Base-by-base conservation (phyloP, 2,329 filamentous ascomycete species). In the Ascosphaera apis region DNA sequence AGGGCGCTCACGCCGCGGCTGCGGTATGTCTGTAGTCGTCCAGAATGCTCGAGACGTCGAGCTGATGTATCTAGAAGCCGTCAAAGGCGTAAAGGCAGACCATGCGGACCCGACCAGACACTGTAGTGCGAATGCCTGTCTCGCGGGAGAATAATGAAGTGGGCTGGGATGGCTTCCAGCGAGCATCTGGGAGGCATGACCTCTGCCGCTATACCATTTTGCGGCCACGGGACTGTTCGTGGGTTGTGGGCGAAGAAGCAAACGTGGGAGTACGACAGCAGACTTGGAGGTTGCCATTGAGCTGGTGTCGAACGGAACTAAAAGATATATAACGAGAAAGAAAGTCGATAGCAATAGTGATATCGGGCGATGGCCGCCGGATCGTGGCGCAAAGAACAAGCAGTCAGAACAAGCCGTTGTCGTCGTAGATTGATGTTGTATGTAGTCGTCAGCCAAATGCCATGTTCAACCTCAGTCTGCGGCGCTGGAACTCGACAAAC, bases 211-310 rank as follows among this genome's bases (percentile, higher is more conserved):
- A 25, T 5, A 25, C 21, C 21, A 25, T 5, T 6, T 11, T 25
- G 6, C 21, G 11, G 21, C 21, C 6, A 11, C 11, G 5, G 21
- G 21, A 25, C 6, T 25, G 21, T 5, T 11, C 11, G 21, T 25
- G 11, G 21, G 11, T 25, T 25, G 21, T 6, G 56, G 55, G 38
- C 56, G 54, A 31, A 58, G 48, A 21, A 60, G 46, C 37, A 52
- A 55, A 32, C 57, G 56, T 32, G 58, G 56, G n/a, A 58, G 47
- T 40, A 58, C 56, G 16, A 48, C 48, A 42, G 60, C 50, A 6
- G 52, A 47, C 42, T 58, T 59, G 37, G 53, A 49, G 34, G 52
- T 50, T 31, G 55, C 52, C 58, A 61, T 62, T 25, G 21, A 25
- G 21, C 21, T n/a, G n/a, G n/a, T n/a, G n/a, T n/a, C n/a, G n/a